Evolutionary conservation across 192 early-diverging fungal species (phyloP), one percentile per base, ranked within the genome.

Genomic region (Linnemannia exigua): DNA sequence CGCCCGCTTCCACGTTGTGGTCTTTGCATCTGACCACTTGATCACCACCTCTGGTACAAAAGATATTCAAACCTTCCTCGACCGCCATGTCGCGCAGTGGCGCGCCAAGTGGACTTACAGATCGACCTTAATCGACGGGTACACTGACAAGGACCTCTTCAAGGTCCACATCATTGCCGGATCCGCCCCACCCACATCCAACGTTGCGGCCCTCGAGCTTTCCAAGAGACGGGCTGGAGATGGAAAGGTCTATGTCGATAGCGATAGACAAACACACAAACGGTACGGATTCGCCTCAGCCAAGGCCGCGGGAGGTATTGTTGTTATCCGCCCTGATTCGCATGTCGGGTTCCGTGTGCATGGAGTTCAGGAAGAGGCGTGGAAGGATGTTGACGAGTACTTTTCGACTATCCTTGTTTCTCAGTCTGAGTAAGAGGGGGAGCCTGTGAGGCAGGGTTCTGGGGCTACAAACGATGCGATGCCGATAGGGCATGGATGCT

Each of bases 1-100:
- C 5, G 84, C 78, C 3, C 72, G 75, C 63, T 86, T 86, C 48
- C 84, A 86, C 25, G 50, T 86, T 31, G 3, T 86, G 6, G 78
- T 86, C 28, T 74, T 86, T 36, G 25, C 70, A 16, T 72, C 78
- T 25, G 78, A 80, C 41, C 73, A 74, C 37, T 46, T 80, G 33
- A 8, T 50, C 5, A 5, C 63, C 5, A 5, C 69, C 4, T 0
- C 61, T 37, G 16, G 33, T 17, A 12, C 66, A 28, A 37, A 63
- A 19, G 58, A 77, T 1, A 47, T 48, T n/a, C 25, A 31, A 51
- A 46, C 19, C 1, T 48, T n/a, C 20, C 35, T 77, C 0, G 48
- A 77, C 1, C 16, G 25, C 8, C 54, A 77, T 48, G 25, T 80
- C 46, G 38, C 8, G 15, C 38, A 46, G 8, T 86, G 84, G 84